A percentile compares a stretch with the other conserved stretches of the same genome.
Conservation (phyloP, 129 eudicot species). For the Chrysanthemum makinoi region DNA sequence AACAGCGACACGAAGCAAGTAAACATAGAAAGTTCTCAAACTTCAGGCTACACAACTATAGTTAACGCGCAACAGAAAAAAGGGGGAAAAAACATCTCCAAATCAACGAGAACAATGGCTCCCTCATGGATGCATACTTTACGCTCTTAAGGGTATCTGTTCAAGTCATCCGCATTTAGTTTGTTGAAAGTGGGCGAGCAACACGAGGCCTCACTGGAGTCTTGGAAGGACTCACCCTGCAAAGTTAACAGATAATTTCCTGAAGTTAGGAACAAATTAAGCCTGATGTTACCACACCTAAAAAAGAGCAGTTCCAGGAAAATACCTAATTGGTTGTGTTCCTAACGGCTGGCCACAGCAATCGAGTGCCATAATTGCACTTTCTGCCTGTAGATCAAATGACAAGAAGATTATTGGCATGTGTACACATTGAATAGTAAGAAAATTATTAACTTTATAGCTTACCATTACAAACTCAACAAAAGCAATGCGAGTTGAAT, state of each 20-base stretch:
- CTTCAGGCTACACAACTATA: constrained; percentile 28
- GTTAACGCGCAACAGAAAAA: neutral
- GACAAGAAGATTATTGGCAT: neutral
- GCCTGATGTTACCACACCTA: neutral
- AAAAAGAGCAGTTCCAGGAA: neutral
- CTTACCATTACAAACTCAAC: constrained; percentile 85
- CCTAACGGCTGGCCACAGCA: constrained; percentile 90
- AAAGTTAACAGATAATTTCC: constrained; percentile 5
- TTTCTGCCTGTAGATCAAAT: constrained; percentile 64
- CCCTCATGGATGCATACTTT: constrained; percentile 27
- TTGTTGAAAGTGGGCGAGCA: constrained; percentile 58
- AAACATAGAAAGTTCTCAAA: constrained; percentile 22
- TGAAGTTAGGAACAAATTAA: neutral
- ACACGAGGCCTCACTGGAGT: constrained; percentile 98
- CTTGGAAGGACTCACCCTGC: constrained; percentile 98
- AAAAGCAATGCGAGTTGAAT: constrained; percentile 94
- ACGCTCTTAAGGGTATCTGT: constrained; percentile 26
- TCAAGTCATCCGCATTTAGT: constrained; percentile 24
- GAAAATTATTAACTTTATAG: neutral
- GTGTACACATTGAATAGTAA: neutral
- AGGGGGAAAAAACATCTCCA: constrained; percentile 16
- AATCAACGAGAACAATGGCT: constrained; percentile 1
- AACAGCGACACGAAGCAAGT: constrained; percentile 26
- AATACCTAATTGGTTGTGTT: constrained; percentile 78
- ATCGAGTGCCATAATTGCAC: constrained; percentile 88